phyloP scores from a whole-genome alignment of 2,329 filamentous ascomycete genomes.

The Penicillium sp. region DNA sequence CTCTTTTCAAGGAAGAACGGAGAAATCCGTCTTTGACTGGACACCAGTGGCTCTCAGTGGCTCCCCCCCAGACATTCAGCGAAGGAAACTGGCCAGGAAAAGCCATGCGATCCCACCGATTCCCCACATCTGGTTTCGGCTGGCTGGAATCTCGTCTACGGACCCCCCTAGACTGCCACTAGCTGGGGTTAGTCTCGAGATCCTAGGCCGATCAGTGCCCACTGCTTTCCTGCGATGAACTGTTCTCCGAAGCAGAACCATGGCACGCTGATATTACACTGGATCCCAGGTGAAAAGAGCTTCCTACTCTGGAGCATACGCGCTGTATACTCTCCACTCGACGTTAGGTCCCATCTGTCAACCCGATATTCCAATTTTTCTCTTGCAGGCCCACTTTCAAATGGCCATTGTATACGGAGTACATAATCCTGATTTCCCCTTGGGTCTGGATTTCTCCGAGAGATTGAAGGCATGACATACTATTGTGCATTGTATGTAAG shows the following conservation, averaged over 20 bases:
- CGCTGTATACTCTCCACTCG: neutral
- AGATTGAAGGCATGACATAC: no score
- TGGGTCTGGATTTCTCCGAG: no score
- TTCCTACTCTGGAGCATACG: neutral
- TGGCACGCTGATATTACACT: neutral
- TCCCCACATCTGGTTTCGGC: constrained; percentile 26
- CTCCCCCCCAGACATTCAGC: constrained; percentile 6
- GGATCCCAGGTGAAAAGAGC: neutral
- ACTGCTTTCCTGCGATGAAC: constrained; percentile 21
- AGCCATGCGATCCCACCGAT: constrained; percentile 20
- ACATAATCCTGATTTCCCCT: no score
- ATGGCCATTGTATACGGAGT: neutral
- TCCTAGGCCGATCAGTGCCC: constrained; percentile 26
- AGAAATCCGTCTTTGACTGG: constrained; percentile 18
- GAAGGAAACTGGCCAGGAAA: constrained; percentile 8
- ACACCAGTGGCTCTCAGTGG: neutral
- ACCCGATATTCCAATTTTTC: neutral
- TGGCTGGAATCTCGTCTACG: constrained; percentile 23
- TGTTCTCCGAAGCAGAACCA: constrained; percentile 12
- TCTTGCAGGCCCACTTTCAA: neutral
- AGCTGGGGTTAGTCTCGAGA: constrained; percentile 18
- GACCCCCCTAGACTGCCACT: constrained; percentile 14
- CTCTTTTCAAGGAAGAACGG: constrained; percentile 12
- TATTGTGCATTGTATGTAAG: neutral
- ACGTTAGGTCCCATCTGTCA: neutral